Conservation (phyloP, 805 yeast species). For the Komagataella pseudopastoris region DNA sequence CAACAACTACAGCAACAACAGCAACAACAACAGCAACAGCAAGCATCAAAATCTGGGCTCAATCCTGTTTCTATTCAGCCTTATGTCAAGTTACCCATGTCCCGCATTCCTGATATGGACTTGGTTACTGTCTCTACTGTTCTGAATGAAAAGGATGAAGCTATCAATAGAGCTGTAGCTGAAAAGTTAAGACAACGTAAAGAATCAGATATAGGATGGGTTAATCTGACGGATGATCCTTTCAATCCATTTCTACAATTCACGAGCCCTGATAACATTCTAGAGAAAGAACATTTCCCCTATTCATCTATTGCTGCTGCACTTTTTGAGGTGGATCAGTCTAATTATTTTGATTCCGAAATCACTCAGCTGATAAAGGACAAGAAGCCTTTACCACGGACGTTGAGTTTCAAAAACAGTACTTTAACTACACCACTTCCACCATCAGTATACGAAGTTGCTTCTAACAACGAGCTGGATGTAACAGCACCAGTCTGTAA, state of each 20-base stretch:
- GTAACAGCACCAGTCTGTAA: constrained; percentile 39
- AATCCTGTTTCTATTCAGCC: constrained; percentile 44
- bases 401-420: constrained; percentile 31
- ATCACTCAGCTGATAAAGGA: constrained; percentile 29
- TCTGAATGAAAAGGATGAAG: constrained; percentile 59
- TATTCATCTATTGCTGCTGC: constrained; percentile 69
- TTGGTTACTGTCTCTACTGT: constrained; percentile 71
- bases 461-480: constrained; percentile 9
- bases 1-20: constrained; percentile 9
- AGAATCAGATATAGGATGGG: constrained; percentile 59
- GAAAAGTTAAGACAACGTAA: constrained; percentile 68
- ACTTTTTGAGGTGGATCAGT: constrained; percentile 48
- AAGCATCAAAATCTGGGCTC: constrained; percentile 1
- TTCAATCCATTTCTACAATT: constrained; percentile 70
- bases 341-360: constrained; percentile 34
- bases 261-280: constrained; percentile 31
- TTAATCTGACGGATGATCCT: constrained; percentile 80
- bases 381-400: constrained; percentile 29
- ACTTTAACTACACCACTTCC: constrained; percentile 28
- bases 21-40: constrained; percentile 1
- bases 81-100: constrained; percentile 76
- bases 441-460: constrained; percentile 31
- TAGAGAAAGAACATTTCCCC: constrained; percentile 55
- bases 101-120: constrained; percentile 88
- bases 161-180: constrained; percentile 71